Conservation (phyloP, 2,329 filamentous ascomycete species). For the Xylariaceae sp. region DNA sequence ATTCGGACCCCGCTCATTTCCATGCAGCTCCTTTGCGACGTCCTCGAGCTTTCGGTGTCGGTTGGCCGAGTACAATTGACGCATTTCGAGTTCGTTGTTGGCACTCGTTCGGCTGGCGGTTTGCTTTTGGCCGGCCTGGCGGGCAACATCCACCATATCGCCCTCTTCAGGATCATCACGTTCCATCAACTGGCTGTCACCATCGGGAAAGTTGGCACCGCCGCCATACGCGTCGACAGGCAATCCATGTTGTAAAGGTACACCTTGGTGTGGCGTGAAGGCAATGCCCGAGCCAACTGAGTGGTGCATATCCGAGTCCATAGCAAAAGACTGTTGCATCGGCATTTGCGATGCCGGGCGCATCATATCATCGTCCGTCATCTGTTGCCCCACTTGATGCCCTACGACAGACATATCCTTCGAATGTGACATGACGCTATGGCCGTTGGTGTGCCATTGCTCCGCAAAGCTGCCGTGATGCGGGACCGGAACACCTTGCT, state of each 20-base stretch:
- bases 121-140: slow-evolving; percentile 47
- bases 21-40: slow-evolving; percentile 69
- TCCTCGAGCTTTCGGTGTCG: slow-evolving; percentile 62
- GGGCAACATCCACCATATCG: slow-evolving; percentile 44
- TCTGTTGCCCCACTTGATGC: slow-evolving; percentile 28
- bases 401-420: slow-evolving; percentile 39
- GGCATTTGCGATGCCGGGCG: slow-evolving; percentile 54
- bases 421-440: slow-evolving; percentile 33
- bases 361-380: slow-evolving; percentile 55
- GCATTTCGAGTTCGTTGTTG: slow-evolving; percentile 76
- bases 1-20: slow-evolving; percentile 73
- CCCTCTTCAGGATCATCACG: slow-evolving; percentile 55
- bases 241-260: slow-evolving; percentile 43
- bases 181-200: slow-evolving; percentile 55
- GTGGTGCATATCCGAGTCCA: slow-evolving; percentile 46
- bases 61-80: slow-evolving; percentile 67
- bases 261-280: slow-evolving; percentile 39
- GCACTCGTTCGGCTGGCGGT: slow-evolving; percentile 61
- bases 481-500: slow-evolving; percentile 39
- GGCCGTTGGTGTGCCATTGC: slow-evolving; percentile 46
- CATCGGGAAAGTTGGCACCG: slow-evolving; percentile 52
- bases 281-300: slow-evolving; percentile 41
- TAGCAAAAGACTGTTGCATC: slow-evolving; percentile 43
- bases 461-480: slow-evolving; percentile 40
- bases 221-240: slow-evolving; percentile 48